Evolutionary conservation across 2,329 filamentous ascomycete species (phyloP), one percentile per base, ranked within the genome.

Genomic region (Curvularia verruculosa): DNA sequence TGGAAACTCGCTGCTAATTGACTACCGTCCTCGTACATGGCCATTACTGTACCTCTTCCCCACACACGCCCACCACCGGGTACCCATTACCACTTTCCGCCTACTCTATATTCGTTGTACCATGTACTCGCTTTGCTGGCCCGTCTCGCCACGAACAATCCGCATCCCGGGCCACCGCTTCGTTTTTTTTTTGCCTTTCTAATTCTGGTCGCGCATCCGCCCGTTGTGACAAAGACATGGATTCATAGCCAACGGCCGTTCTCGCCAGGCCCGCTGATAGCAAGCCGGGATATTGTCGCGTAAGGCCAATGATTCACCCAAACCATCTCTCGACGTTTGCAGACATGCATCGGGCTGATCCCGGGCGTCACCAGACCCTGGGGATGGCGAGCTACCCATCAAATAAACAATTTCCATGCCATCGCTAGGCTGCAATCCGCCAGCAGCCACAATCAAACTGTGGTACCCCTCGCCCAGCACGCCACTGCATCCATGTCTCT

Each of bases 371-470:
- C 69, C 66, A 63, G 67, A 68, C 65, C 62, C 49, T 65, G 63
- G 52, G 46, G 48, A 63, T 41, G 44, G 62, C 52, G 52, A 62
- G 58, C 59, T 62, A 52, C 60, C 60, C 68, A 59, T 62, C 65
- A 59, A 47, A 60, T 47, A 49, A 49, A 49, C 55, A 54, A 47
- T 58, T 43, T 40, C 47, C 19, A n/a, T n/a, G n/a, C n/a, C n/a
- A 29, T 58, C 51, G 54, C 61, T 54, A 45, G 51, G 58, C 60
- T 64, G 67, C 70, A 61, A 52, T n/a, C 60, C 60, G 60, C n/a
- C 37, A 52, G 59, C 39, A 59, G 59, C 65, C 66, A 70, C 66
- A 65, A 67, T 69, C 66, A 68, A n/a, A 64, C 69, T 69, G 65
- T 65, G 52, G 57, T 63, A 63, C 57, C 59, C 62, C 64, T n/a